These are phyloP conservation scores for Thielaviopsis ethacetica DNA, from an alignment of 2,329 filamentous ascomycete genomes.

Conservation along the genomic window DNA sequence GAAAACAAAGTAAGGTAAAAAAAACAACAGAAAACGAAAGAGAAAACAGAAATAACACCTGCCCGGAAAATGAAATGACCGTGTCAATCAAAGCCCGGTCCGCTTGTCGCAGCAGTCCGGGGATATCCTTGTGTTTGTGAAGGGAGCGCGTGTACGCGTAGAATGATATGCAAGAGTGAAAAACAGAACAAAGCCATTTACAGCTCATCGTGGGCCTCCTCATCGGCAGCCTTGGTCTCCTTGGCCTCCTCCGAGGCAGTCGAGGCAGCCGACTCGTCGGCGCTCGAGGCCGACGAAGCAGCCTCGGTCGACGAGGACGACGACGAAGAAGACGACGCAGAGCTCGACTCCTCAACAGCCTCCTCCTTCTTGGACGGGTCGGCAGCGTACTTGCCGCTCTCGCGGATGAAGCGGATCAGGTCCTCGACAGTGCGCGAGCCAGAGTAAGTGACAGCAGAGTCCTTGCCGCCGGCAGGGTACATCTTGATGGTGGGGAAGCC, in stretches of 20 bases:
- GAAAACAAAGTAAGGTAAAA: conserved; percentile 1
- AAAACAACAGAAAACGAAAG: conserved; percentile 6
- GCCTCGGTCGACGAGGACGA: conserved; percentile 16
- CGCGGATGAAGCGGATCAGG: conserved; percentile 78
- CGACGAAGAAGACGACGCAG: not conserved
- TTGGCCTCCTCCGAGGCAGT: conserved; percentile 27
- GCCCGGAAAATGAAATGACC: not conserved
- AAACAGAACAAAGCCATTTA: conserved; percentile 28
- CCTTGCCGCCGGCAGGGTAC: conserved; percentile 81
- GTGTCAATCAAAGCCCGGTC: no score
- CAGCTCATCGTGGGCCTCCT: conserved; percentile 55
- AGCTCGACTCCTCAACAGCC: conserved; percentile 32
- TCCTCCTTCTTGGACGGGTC: conserved; percentile 40
- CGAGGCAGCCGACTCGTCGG: conserved; percentile 24
- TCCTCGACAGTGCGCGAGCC: conserved; percentile 84
- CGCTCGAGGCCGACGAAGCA: not conserved
- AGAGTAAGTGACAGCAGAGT: conserved; percentile 67
- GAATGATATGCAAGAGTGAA: not conserved
- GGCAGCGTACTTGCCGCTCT: conserved; percentile 83
- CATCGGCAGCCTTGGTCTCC: conserved; percentile 20
- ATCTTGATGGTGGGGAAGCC: conserved; percentile 99
- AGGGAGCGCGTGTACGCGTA: not conserved
- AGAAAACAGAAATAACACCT: not conserved
- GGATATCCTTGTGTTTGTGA: no score
- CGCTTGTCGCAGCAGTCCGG: no score